Base-by-base conservation (phyloP, 2,329 filamentous ascomycete species). In the Leptographium procerum region DNA sequence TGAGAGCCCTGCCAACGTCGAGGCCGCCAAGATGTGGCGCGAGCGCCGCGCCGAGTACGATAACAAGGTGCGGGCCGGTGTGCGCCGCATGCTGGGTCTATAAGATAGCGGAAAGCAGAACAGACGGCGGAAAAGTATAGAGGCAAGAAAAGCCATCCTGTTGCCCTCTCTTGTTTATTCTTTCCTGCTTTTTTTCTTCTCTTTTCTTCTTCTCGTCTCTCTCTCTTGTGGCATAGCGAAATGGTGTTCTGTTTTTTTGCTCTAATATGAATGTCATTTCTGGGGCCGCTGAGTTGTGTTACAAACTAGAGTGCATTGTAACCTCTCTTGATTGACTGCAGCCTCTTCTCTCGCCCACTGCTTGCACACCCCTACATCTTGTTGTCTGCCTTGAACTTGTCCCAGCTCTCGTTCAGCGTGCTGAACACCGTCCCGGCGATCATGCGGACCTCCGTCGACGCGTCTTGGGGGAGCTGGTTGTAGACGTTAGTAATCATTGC, bases 11-110 rank as follows among this genome's bases (percentile, higher is more conserved):
- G 92, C 92, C 59, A 97, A 97, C 69, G 88, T 97, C 48, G 92
- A 97, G 75, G 92, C 92, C 1, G 92, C 91, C 60, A 90, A 94
- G 76, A 89, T 96, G 87, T 97, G 92, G 91, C 82, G 92, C 62
- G 91, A 96, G 67, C 79, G 86, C 62, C 82, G 91, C 64, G 69
- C 75, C 24, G 89, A 95, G 70, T 99, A 96, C 74, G 91, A 96
- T 75, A 81, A 82, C 69, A 86, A 85, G 72, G 94, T 99, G 43
- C 81, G 88, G 66, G 86, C 89, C 61, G 88, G 90, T 62, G 91
- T 96, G 47, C 80, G 88, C 68, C 82, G 83, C 68, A 88, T 86
- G 70, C 71, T 96, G 66, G 91, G 91, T 1, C 72, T 95, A 65
- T 91, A 74, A 36, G 3, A 2, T 2, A 29, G 33, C 19, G 24